Conservation (phyloP, 2,329 filamentous ascomycete genomes). For the Dothistroma pini region DNA sequence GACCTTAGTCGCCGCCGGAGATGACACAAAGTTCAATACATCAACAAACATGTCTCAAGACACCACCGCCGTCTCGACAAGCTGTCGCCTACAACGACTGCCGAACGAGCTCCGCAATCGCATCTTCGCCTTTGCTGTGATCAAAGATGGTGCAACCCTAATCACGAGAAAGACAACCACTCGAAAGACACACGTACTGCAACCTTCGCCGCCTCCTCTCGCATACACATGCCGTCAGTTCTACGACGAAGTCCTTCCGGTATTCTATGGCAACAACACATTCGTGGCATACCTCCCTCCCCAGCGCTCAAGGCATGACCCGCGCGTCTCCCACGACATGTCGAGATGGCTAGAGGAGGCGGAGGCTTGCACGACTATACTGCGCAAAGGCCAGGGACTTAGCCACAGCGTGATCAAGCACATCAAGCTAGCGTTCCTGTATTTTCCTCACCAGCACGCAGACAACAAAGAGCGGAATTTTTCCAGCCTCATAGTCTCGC, state of each 20-base stretch:
- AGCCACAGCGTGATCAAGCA: background rate
- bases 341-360: background rate
- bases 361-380: background rate
- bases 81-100: background rate
- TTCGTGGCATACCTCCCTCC: background rate
- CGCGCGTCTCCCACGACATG: background rate
- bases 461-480: background rate
- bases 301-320: background rate
- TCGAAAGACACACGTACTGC: background rate
- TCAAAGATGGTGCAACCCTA: background rate
- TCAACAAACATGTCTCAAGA: background rate
- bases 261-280: background rate
- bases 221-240: constrained; percentile 1
- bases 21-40: too few species aligned
- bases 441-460: too few species aligned
- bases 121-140: background rate
- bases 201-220: background rate
- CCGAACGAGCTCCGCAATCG: background rate
- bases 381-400: background rate
- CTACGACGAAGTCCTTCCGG: background rate
- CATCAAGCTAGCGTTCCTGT: background rate
- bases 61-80: background rate
- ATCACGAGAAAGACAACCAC: background rate
- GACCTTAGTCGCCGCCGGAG: too few species aligned
- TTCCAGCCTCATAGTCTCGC: background rate